Base-by-base conservation (phyloP, 2,329 filamentous ascomycete genomes). In the Rutstroemia sp. region DNA sequence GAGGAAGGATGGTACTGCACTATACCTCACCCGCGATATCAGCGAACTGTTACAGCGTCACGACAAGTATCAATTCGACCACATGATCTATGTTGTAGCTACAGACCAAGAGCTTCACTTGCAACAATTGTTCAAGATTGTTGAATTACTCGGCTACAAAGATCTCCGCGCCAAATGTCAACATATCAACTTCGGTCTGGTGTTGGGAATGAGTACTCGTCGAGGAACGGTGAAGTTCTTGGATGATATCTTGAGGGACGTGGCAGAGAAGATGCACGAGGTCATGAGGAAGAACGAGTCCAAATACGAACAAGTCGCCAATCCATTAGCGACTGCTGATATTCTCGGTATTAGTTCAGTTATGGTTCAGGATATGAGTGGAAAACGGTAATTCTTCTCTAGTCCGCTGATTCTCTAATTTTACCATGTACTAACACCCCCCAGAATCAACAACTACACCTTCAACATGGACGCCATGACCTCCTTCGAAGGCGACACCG, bases 281-380 rank as follows among this genome's bases (percentile, higher is more conserved):
- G 89, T 95, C 51, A 99, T 99, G 94, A 83, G 77, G 73, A 87
- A 87, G 76, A 97, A 97, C 72, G 80, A 88, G 66, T 78, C 81
- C 68, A 99, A 99, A 78, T 99, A 97, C 73, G 75, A 83, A 56
- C 91, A 96, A 73, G 86, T 99, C 19, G 88, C 86, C 67, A 78
- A 97, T 71, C 92, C 92, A 0, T 84, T 83, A 54, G 80, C 82
- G 54, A 88, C 86, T 9, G 91, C 94, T 59, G 94, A 97, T 74
- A 89, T 82, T 10, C 81, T 97, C 3, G 94, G 92, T 61, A 96
- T 97, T 69, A 92, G 88, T 62, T 87, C 88, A 68, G 92, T 97
- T 69, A 97, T 97, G 91, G 90, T 96, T 19, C 92, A 97, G 73
- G 94, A 97, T 69, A 96, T 97, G 90, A 88, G 83, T 63, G 94